Conservation (phyloP, 1,139 yeast species). For the Geotrichum candidum region DNA sequence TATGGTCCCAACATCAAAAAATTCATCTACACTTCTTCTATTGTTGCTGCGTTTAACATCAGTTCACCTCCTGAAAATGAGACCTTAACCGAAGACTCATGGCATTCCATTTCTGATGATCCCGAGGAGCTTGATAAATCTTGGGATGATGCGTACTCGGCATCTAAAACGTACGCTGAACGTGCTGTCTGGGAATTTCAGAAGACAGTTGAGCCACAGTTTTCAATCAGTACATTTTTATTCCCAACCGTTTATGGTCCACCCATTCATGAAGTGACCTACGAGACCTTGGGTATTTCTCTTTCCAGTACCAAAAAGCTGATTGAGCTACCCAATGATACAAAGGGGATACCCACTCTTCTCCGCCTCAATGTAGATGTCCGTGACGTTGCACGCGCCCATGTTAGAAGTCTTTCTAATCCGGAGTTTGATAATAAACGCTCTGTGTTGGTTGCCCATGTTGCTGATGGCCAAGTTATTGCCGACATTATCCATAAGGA, state of each 20-base stretch:
- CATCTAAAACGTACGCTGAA: no score
- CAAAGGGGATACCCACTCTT: not conserved
- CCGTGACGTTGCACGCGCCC: no score
- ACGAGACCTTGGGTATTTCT: slow-evolving; percentile 16
- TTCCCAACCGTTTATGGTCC: slow-evolving; percentile 49
- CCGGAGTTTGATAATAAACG: slow-evolving; percentile 18
- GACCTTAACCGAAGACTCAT: not conserved
- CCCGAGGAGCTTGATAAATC: no score
- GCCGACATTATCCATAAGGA: no score
- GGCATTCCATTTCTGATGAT: not conserved
- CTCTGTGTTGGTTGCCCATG: no score
- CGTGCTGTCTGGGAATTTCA: slow-evolving; percentile 5
- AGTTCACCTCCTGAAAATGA: slow-evolving; percentile 17
- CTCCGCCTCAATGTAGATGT: not conserved
- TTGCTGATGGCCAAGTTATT: no score
- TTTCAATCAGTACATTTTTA: slow-evolving; percentile 38
- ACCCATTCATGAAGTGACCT: slow-evolving; percentile 12
- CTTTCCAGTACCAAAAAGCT: not conserved
- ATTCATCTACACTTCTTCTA: no score
- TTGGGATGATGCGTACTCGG: no score
- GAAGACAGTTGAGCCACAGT: slow-evolving; percentile 34
- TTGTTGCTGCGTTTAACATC: slow-evolving; percentile 36
- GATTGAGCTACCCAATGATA: not conserved
- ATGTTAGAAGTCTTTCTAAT: slow-evolving; percentile 18
- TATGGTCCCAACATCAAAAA: no score